Evolutionary conservation across 352 stramenopile species (phyloP).

Genomic region (Globisporangium barbulae): DNA sequence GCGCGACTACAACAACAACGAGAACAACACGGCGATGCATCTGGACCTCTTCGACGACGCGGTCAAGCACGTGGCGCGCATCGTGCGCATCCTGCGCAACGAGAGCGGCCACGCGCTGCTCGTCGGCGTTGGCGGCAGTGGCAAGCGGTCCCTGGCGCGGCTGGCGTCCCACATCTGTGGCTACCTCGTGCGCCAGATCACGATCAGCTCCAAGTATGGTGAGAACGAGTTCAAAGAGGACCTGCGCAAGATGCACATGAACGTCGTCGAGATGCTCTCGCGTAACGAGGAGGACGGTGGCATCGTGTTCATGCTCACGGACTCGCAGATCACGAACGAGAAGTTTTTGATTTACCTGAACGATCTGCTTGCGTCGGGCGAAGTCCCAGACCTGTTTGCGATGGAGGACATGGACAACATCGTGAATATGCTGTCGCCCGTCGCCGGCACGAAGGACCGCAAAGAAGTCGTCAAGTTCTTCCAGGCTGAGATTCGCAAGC

Average conservation of each 20-base stretch:
- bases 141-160: conserved; percentile 92
- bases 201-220: conserved; percentile 93
- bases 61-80: conserved; percentile 94
- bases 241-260: conserved; percentile 93
- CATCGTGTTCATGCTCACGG: conserved; percentile 94
- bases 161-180: conserved; percentile 93
- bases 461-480: conserved; percentile 95
- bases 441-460: conserved; percentile 81
- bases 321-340: conserved; percentile 96
- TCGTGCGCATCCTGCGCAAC: conserved; percentile 92
- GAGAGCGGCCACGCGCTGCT: conserved; percentile 90
- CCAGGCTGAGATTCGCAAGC: conserved; percentile 92
- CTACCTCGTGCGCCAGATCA: conserved; percentile 91
- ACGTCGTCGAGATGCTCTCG: conserved; percentile 90
- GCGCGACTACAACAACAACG: conserved; percentile 94
- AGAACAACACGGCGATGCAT: conserved; percentile 96
- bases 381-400: conserved; percentile 94
- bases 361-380: conserved; percentile 91
- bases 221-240: conserved; percentile 97
- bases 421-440: conserved; percentile 79
- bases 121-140: conserved; percentile 92
- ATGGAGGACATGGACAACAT: conserved; percentile 94
- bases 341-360: conserved; percentile 97
- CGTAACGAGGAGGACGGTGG: conserved; percentile 82
- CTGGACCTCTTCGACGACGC: conserved; percentile 96